Evolutionary conservation across 164 flowering plant species (phyloP).

Genomic region (Annona squamosa): DNA sequence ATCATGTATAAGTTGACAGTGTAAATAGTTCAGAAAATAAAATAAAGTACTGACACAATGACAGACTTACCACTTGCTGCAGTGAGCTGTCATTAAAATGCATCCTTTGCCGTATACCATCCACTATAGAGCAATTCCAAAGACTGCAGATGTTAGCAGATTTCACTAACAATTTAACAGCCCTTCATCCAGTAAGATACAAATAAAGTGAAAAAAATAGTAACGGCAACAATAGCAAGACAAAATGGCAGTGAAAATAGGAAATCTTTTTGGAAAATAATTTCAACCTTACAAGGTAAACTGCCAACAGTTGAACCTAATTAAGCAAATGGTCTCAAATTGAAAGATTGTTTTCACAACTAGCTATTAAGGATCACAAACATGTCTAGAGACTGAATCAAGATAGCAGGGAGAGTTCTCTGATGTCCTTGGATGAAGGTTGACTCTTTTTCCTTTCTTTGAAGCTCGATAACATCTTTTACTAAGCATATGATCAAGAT

Average conservation of each 20-base stretch:
- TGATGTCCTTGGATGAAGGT: background rate
- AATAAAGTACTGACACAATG: slow-evolving; percentile 4
- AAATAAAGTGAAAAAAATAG: background rate
- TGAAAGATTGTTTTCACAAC: background rate
- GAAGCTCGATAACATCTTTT: too few species aligned
- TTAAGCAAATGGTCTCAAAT: background rate
- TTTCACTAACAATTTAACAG: background rate
- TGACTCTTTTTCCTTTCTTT: too few species aligned
- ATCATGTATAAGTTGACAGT: background rate
- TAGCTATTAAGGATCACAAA: background rate
- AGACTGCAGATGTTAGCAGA: slow-evolving; percentile 2
- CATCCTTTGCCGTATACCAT: slow-evolving; percentile 64
- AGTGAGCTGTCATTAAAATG: slow-evolving; percentile 43
- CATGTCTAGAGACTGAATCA: background rate
- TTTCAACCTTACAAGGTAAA: background rate
- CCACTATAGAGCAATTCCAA: slow-evolving; percentile 40
- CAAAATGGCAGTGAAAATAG: background rate
- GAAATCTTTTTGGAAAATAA: background rate
- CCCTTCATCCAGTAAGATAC: background rate
- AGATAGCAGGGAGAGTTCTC: background rate
- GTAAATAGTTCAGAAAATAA: background rate
- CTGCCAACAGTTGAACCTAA: background rate
- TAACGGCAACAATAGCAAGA: background rate
- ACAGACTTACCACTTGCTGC: slow-evolving; percentile 57
- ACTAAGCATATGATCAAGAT: too few species aligned